A percentile compares a stretch with the other conserved stretches of the same genome.
phyloP scores from a whole-genome alignment of 148 eudicot genomes.

The Mesembryanthemum crystallinum region DNA sequence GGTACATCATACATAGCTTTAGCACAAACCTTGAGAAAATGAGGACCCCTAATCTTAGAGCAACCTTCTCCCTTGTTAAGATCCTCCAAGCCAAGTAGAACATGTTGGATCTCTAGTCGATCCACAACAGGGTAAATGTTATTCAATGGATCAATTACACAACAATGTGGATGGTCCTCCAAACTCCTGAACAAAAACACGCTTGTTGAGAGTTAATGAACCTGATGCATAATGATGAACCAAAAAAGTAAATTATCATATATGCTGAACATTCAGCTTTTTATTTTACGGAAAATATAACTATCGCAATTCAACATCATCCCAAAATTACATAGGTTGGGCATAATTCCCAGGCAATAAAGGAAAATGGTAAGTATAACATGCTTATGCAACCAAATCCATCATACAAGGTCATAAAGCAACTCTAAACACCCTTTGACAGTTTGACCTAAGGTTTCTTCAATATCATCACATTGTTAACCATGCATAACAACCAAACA shows the following conservation, averaged over 20 bases:
- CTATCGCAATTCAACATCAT: background rate
- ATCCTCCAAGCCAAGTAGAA: slow-evolving; percentile 63
- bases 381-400: background rate
- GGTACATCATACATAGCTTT: background rate
- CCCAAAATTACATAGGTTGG: background rate
- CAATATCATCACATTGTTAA: too few relatives aligned
- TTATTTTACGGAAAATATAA: background rate
- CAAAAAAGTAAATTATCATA: background rate
- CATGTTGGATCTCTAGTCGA: slow-evolving; percentile 66
- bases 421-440: too few relatives aligned
- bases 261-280: background rate
- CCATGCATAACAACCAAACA: too few relatives aligned
- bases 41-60: slow-evolving; percentile 64
- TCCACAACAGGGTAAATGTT: slow-evolving; percentile 74
- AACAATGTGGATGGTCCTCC: slow-evolving; percentile 43
- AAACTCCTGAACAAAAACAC: slow-evolving; percentile 49
- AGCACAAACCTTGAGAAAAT: slow-evolving; percentile 65
- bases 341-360: background rate
- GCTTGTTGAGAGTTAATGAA: slow-evolving; percentile 2
- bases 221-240: background rate
- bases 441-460: too few relatives aligned
- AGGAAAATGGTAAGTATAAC: background rate
- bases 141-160: slow-evolving; percentile 78
- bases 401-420: background rate
- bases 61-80: slow-evolving; percentile 45